A percentile compares a stretch with the other conserved stretches of the same genome.
These are phyloP conservation scores for Pichia sp. DNA, from an alignment of 1,139 yeast species.

Conservation along the genomic window DNA sequence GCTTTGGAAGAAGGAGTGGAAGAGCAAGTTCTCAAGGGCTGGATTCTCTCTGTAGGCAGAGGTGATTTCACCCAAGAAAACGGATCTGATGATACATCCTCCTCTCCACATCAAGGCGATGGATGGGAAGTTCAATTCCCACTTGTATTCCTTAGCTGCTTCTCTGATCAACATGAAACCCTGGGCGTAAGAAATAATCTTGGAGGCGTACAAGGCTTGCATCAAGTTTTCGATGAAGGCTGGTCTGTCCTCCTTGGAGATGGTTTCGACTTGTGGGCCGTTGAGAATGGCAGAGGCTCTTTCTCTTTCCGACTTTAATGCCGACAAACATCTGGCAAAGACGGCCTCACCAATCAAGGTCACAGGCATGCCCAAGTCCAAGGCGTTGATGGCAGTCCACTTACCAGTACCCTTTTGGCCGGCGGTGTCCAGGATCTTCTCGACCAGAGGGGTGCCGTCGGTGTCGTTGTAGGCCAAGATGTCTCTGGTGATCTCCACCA, in stretches of 20 bases:
- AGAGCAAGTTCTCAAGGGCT: conserved; percentile 88
- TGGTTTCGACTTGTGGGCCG: conserved; percentile 63
- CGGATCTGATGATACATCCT: conserved; percentile 99
- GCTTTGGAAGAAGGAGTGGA: conserved; percentile 88
- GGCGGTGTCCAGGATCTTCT: conserved; percentile 93
- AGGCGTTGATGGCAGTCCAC: conserved; percentile 98
- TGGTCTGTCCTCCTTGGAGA: conserved; percentile 67
- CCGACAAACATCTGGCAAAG: conserved; percentile 91
- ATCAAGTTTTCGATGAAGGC: conserved; percentile 89
- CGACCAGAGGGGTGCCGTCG: conserved; percentile 90
- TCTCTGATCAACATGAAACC: conserved; percentile 99
- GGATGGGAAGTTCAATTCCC: conserved; percentile 97
- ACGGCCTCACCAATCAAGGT: conserved; percentile 99
- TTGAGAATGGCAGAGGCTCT: conserved; percentile 72
- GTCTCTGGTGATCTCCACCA: conserved; percentile 95
- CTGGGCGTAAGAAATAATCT: conserved; percentile 97
- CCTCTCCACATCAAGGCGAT: conserved; percentile 99
- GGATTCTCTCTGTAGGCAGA: conserved; percentile 93
- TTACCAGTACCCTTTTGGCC: conserved; percentile 99
- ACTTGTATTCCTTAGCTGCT: conserved; percentile 94
- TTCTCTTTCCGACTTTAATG: conserved; percentile 85
- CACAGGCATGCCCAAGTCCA: conserved; percentile 97
- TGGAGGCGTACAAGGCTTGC: conserved; percentile 98
- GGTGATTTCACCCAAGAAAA: conserved; percentile 95
- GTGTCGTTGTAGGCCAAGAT: conserved; percentile 83